A percentile compares a stretch with the other conserved stretches of the same genome.
These are phyloP conservation scores for Helotiales sp. DNA, from an alignment of 2,329 filamentous ascomycete genomes.

Conservation along the genomic window DNA sequence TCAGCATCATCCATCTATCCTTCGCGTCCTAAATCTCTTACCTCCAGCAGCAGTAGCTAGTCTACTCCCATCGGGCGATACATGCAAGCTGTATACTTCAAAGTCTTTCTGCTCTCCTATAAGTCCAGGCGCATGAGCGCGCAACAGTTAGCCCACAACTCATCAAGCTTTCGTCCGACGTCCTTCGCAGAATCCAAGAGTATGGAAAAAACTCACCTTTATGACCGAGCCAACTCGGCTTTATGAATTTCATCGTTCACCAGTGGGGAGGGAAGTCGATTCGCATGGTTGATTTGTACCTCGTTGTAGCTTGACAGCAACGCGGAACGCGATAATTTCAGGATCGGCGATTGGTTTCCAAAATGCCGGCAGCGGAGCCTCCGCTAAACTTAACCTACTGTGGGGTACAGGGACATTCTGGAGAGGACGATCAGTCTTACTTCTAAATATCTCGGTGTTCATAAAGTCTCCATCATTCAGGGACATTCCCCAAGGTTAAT, in stretches of 20 bases:
- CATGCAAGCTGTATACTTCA: conserved; percentile 97
- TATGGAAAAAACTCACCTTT: conserved; percentile 59
- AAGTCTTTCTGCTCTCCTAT: conserved; percentile 94
- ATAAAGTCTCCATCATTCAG: too few species aligned
- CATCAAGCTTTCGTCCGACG: conserved; percentile 1
- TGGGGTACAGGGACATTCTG: conserved; percentile 1
- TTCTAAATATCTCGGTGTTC: too few species aligned
- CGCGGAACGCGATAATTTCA: conserved; percentile 11
- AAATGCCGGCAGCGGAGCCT: neutral
- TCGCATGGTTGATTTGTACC: conserved; percentile 30
- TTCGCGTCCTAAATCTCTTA: conserved; percentile 42
- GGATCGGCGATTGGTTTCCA: conserved; percentile 21
- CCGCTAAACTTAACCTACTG: neutral
- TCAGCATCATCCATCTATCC: conserved; percentile 22
- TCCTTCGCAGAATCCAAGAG: conserved; percentile 6
- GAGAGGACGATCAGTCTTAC: too few species aligned
- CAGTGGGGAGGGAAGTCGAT: conserved; percentile 22
- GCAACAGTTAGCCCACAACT: conserved; percentile 26
- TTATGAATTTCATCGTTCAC: conserved; percentile 76
- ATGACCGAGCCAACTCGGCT: conserved; percentile 94
- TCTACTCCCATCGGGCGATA: conserved; percentile 89
- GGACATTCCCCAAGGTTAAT: too few species aligned
- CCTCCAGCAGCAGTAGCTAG: conserved; percentile 92
- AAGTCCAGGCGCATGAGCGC: conserved; percentile 28
- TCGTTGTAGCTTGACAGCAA: conserved; percentile 2